phyloP scores from a whole-genome alignment of 352 stramenopile species.

The Phytophthora agathidicida region DNA sequence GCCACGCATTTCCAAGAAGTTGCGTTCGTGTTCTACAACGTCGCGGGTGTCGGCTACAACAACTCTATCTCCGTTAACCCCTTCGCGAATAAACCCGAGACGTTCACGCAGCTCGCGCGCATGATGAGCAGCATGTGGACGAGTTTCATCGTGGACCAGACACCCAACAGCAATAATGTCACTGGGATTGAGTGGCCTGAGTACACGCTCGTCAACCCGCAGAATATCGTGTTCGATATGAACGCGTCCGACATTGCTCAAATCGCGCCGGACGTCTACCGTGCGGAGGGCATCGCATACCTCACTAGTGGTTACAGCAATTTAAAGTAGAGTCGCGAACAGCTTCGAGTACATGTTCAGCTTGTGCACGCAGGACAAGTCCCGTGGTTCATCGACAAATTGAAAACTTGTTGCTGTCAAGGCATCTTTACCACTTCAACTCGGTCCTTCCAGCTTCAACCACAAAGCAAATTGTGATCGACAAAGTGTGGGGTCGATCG shows the following conservation, averaged over 20 bases:
- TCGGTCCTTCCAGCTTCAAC: conserved; percentile 3
- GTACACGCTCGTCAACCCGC: conserved; percentile 29
- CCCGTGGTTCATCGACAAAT: too few species aligned
- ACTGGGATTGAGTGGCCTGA: conserved; percentile 28
- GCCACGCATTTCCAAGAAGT: conserved; percentile 32
- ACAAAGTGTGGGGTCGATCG: too few species aligned
- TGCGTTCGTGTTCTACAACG: conserved; percentile 41
- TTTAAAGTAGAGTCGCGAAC: too few species aligned
- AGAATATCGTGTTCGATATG: conserved; percentile 36
- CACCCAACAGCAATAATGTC: conserved; percentile 22
- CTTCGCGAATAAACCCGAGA: conserved; percentile 25
- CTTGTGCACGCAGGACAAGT: too few species aligned
- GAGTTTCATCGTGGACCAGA: conserved; percentile 38
- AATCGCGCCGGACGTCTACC: conserved; percentile 32
- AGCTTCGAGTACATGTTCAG: too few species aligned
- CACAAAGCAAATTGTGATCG: conserved; percentile 2
- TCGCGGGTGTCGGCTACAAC: conserved; percentile 30
- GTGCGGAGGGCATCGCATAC: conserved; percentile 30
- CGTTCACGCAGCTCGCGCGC: conserved; percentile 17
- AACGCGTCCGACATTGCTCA: conserved; percentile 38
- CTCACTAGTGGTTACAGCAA: conserved; percentile 5
- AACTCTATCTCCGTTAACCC: conserved; percentile 21
- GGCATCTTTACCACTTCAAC: too few species aligned
- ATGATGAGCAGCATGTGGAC: conserved; percentile 41
- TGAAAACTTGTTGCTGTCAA: too few species aligned